Conservation (phyloP, 345 rosid genomes). For the Toxicodendron radicans region DNA sequence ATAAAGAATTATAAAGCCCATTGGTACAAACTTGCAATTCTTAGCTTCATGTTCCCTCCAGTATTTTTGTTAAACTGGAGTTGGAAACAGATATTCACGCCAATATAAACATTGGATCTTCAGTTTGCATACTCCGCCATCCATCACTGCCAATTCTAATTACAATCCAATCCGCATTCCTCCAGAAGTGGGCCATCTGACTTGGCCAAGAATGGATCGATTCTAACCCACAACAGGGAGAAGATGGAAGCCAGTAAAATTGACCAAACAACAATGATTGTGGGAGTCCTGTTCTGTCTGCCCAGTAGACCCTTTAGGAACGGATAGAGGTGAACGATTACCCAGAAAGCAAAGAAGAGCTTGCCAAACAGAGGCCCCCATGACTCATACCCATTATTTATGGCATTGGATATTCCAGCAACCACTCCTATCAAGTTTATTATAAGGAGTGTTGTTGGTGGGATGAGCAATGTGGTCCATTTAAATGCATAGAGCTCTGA, state of each 20-base stretch:
- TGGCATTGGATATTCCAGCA: constrained; percentile 56
- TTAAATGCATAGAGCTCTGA: constrained; percentile 53
- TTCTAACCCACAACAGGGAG: constrained; percentile 64
- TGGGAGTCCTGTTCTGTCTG: constrained; percentile 58
- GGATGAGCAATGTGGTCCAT: constrained; percentile 65
- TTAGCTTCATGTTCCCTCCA: neutral
- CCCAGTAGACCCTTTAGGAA: constrained; percentile 65
- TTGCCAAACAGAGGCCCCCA: constrained; percentile 74
- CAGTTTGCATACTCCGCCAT: constrained; percentile 19
- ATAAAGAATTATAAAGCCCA: constrained; percentile 16
- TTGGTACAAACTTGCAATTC: neutral
- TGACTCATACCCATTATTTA: constrained; percentile 63
- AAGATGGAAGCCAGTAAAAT: constrained; percentile 66
- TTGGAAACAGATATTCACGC: neutral
- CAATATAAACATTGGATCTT: constrained; percentile 17
- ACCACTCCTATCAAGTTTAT: constrained; percentile 62
- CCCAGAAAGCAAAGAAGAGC: constrained; percentile 73
- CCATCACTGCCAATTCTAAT: constrained; percentile 23
- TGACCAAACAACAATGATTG: constrained; percentile 72
- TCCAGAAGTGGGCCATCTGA: constrained; percentile 50
- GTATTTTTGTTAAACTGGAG: neutral
- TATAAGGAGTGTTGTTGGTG: constrained; percentile 60
- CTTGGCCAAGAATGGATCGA: constrained; percentile 58
- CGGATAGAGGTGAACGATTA: constrained; percentile 66
- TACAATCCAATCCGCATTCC: constrained; percentile 72